Conservation (phyloP, 345 rosid species). For the Angophora floribunda region DNA sequence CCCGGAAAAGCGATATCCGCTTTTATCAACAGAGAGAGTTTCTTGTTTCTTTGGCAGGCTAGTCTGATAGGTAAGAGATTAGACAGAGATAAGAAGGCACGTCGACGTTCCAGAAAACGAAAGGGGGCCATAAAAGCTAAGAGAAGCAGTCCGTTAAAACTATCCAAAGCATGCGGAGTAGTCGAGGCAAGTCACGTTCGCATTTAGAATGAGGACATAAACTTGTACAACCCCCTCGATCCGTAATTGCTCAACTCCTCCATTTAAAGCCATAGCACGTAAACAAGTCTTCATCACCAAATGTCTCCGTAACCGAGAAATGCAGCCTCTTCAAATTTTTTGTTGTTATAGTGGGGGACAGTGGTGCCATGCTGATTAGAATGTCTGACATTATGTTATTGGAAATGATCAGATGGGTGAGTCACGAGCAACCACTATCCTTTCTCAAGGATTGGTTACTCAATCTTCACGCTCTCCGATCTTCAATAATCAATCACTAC, state of each 20-base stretch:
- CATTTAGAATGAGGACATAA: neutral
- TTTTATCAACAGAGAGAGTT: neutral
- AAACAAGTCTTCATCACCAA: neutral
- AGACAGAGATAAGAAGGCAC: neutral
- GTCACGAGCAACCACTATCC: neutral
- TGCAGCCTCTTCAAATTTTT: neutral
- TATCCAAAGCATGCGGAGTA: neutral
- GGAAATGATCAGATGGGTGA: neutral
- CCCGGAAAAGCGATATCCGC: neutral
- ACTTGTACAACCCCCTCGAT: neutral
- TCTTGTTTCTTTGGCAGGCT: neutral
- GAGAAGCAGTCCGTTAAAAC: neutral
- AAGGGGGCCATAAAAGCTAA: neutral
- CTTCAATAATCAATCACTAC: neutral
- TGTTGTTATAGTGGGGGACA: neutral
- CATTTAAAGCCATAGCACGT: neutral
- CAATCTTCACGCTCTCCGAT: neutral
- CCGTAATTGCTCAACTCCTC: neutral
- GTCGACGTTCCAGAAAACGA: neutral
- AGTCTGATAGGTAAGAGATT: neutral
- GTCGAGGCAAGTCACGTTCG: neutral
- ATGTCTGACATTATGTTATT: neutral
- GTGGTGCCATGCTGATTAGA: neutral
- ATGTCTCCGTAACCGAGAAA: neutral
- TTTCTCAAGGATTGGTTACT: neutral